Conservation (phyloP, 148 eudicot genomes). For the Spergularia marina region DNA sequence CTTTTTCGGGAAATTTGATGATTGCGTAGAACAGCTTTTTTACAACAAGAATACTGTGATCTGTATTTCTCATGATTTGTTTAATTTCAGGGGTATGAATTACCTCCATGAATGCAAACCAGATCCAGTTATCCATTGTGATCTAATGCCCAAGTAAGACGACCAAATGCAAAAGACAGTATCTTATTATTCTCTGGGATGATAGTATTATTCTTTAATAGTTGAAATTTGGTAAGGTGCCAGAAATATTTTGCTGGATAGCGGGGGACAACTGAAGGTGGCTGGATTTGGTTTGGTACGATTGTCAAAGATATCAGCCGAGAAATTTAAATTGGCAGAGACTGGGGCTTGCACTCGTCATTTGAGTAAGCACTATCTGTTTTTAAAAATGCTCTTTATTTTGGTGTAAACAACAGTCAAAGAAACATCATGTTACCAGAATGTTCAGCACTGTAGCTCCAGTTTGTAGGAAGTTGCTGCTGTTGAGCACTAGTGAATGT, state of each 20-base stretch:
- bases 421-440: neutral
- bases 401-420: neutral
- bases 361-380: slow-evolving; percentile 51
- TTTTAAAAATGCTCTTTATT: neutral
- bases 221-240: slow-evolving; percentile 92
- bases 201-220: slow-evolving; percentile 49
- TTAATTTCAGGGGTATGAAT: slow-evolving; percentile 80
- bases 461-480: neutral
- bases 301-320: slow-evolving; percentile 66
- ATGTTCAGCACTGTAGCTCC: neutral
- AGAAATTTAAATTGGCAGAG: slow-evolving; percentile 64
- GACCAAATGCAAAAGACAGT: slow-evolving; percentile 49
- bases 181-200: slow-evolving; percentile 14
- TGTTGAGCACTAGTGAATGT: too few species aligned
- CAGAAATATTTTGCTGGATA: slow-evolving; percentile 99
- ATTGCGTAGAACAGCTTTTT: neutral
- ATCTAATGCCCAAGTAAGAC: slow-evolving; percentile 93
- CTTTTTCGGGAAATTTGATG: neutral
- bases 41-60: slow-evolving; percentile 6
- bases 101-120: slow-evolving; percentile 96
- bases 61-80: slow-evolving; percentile 19
- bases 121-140: slow-evolving; percentile 78
- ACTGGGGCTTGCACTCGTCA: slow-evolving; percentile 45
- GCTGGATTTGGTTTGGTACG: slow-evolving; percentile 86
- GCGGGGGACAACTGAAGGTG: slow-evolving; percentile 81